phyloP scores from a whole-genome alignment of 179 eudicot species.

The Amaranthus tricolor region DNA sequence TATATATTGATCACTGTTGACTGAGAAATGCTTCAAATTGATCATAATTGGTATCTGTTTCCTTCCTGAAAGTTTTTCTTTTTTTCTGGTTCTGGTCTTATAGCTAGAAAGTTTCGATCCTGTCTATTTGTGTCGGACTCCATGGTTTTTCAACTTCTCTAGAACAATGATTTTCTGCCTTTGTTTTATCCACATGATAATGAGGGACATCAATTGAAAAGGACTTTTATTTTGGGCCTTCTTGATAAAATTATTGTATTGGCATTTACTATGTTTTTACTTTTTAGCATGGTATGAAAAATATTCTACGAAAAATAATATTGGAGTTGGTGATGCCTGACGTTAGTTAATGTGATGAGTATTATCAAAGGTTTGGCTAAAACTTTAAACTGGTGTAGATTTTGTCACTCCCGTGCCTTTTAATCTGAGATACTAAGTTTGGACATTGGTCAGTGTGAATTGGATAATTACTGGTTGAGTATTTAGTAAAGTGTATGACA shows the following conservation, averaged over 20 bases:
- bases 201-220: not conserved
- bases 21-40: not conserved
- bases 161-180: not conserved
- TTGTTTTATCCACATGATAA: not conserved
- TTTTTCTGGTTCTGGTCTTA: not conserved
- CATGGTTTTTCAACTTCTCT: not conserved
- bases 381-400: not conserved
- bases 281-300: not conserved
- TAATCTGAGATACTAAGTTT: not conserved
- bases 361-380: not conserved
- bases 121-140: not conserved
- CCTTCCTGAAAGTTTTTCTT: not conserved
- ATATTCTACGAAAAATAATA: not conserved
- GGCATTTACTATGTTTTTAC: not conserved
- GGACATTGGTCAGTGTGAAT: not conserved
- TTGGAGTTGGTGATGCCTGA: not conserved
- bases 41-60: not conserved
- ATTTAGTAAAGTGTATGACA: not conserved
- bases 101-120: not conserved
- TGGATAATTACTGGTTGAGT: not conserved
- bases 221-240: not conserved
- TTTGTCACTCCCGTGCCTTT: slow-evolving; percentile 1
- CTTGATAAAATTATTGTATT: not conserved
- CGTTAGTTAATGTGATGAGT: not conserved
- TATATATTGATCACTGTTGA: not conserved